Evolutionary conservation across 1,139 yeast species (phyloP), one percentile per base, ranked within the genome.

Genomic region (Suhomyces chickasaworum): DNA sequence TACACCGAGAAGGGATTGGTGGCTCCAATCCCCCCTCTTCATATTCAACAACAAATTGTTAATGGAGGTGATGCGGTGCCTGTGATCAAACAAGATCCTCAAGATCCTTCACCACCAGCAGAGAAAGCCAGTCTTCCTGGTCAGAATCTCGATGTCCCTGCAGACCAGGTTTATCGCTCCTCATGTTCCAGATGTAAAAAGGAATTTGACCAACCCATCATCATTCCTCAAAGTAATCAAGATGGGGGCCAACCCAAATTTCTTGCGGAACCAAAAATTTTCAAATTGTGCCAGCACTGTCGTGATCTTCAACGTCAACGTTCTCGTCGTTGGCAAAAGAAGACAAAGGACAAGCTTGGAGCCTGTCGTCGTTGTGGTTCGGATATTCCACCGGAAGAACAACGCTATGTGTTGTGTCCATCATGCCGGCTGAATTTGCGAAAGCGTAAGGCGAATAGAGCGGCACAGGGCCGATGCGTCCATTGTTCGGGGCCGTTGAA

Each of bases 401-500:
- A 73, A 42, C 70, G 71, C 47, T 83, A 66, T 61, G 87, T 81
- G 0, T 65, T 83, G 44, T 83, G 89, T 64, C 81, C 83, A 2
- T 70, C 69, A 30, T 83, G 89, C 56, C 68, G 89, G 32, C 74
- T 70, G 54, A 75, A 76, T 42, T 66, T 83, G 37, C 68, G 87
- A 48, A 68, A 75, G 4, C 65, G 83, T 42, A 83, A 83, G 55
- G 81, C 82, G 0, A 73, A 71, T 49, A 65, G 89, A 34, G 84
- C 81, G 7, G 81, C 82, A 10, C 78, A 75, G 53, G 88, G 89
- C 0, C 76, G 76, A 55, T 83, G 89, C 64, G 85, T 83, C 7
- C 88, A 83, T 57, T 83, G 89, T 54, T 71, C 83, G 2, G 86
- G 86, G 1, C 83, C 84, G 3, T 69, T 81, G 41, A 81, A 80